Evolutionary conservation across 441 rosid genomes (phyloP).

Genomic region (Theobroma grandiflorum): DNA sequence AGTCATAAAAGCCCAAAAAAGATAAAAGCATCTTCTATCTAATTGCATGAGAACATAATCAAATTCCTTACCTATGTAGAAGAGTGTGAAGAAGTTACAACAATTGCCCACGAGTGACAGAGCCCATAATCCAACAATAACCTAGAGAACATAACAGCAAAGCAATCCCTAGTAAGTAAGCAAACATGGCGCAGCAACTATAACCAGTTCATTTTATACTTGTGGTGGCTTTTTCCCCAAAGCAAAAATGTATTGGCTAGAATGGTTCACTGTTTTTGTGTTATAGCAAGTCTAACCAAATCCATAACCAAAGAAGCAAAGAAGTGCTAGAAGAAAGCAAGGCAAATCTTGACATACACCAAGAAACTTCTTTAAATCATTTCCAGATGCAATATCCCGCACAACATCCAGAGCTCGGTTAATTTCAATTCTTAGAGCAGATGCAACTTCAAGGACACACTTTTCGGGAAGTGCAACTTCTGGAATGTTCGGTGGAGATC

Average conservation of each 20-base stretch:
- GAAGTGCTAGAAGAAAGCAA: neutral
- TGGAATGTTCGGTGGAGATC: conserved; percentile 87
- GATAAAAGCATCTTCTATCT: neutral
- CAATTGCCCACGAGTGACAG: conserved; percentile 71
- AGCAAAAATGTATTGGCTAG: neutral
- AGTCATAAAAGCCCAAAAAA: neutral
- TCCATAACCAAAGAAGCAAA: neutral
- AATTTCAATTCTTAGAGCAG: conserved; percentile 72
- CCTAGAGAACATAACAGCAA: conserved; percentile 46
- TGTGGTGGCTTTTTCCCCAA: neutral
- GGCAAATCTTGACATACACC: conserved; percentile 43
- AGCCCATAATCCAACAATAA: conserved; percentile 75
- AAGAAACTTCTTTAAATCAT: conserved; percentile 92
- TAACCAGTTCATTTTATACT: neutral
- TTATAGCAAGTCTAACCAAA: neutral
- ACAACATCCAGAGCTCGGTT: conserved; percentile 60
- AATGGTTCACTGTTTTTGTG: neutral
- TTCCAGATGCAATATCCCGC: conserved; percentile 81
- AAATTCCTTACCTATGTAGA: conserved; percentile 66
- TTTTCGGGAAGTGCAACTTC: conserved; percentile 78
- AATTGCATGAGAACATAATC: neutral
- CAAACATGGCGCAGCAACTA: neutral
- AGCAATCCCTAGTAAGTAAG: neutral
- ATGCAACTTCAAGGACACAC: conserved; percentile 69
- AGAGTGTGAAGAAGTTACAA: conserved; percentile 77